Conservation (phyloP, 352 stramenopile genomes). For the Phytopythium cucurbitacearum region DNA sequence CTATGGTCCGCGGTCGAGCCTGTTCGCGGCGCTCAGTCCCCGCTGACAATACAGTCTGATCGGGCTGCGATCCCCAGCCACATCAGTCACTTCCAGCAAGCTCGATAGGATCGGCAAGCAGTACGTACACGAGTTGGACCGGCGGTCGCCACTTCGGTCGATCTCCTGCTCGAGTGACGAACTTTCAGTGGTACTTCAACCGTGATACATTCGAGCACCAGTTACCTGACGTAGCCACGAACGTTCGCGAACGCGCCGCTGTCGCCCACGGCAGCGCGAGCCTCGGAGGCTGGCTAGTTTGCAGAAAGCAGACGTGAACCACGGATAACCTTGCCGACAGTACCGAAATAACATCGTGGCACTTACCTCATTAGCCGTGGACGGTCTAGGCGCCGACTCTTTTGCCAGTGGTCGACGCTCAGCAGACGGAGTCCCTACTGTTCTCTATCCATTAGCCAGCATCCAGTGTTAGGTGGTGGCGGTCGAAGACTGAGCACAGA, state of each 20-base stretch:
- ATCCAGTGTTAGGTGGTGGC: neutral
- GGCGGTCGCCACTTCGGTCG: no score
- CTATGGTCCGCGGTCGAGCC: slow-evolving; percentile 5
- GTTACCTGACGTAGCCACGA: slow-evolving; percentile 51
- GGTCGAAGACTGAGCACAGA: no score
- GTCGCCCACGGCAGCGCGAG: neutral
- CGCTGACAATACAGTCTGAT: neutral
- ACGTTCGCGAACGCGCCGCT: slow-evolving; percentile 9
- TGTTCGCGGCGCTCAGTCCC: neutral
- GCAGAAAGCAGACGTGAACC: neutral
- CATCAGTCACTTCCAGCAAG: no score
- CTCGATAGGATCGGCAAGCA: no score
- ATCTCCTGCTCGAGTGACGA: no score
- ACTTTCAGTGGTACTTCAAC: no score
- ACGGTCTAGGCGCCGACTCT: slow-evolving; percentile 11
- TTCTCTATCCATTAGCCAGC: neutral
- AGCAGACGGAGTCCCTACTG: neutral
- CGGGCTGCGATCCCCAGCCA: no score
- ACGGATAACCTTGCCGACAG: neutral
- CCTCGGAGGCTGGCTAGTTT: neutral
- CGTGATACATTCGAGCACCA: neutral
- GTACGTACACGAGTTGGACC: no score
- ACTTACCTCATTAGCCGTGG: slow-evolving; percentile 25
- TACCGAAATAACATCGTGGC: neutral
- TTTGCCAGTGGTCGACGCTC: slow-evolving; percentile 11